Evolutionary conservation across 805 yeast species (phyloP).

Genomic region (Wickerhamomyces alni): DNA sequence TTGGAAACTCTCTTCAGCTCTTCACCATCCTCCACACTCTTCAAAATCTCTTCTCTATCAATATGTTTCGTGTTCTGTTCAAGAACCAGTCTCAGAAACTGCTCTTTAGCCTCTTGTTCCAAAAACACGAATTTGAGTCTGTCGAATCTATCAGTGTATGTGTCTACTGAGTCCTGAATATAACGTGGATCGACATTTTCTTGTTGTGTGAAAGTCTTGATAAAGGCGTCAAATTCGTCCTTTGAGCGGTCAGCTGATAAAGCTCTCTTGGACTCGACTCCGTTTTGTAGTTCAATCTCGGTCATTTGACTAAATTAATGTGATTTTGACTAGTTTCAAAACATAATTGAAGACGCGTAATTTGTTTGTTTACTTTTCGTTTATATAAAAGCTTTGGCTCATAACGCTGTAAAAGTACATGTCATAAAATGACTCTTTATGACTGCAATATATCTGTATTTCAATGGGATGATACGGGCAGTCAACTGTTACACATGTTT

Average conservation of each 20-base stretch:
- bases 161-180: neutral
- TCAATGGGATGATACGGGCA: too few species aligned
- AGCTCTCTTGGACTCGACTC: too few species aligned
- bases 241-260: neutral
- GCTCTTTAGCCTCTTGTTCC: conserved; percentile 69
- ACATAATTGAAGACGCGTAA: too few species aligned
- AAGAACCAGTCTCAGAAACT: conserved; percentile 50
- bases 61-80: conserved; percentile 25
- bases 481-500: too few species aligned
- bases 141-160: conserved; percentile 29
- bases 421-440: too few species aligned
- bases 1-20: conserved; percentile 25
- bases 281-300: too few species aligned
- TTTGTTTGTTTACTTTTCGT: too few species aligned
- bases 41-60: conserved; percentile 29
- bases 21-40: conserved; percentile 22
- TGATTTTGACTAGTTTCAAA: too few species aligned
- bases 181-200: neutral
- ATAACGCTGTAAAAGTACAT: too few species aligned
- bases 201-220: neutral
- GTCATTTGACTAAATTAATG: too few species aligned
- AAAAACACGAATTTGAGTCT: conserved; percentile 58
- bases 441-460: too few species aligned
- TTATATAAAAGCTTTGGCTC: too few species aligned
- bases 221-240: neutral